Percentiles rank a stretch among this genome's conserved stretches.
phyloP scores from a whole-genome alignment of 2,329 filamentous ascomycete genomes.

The Botrytis porri region DNA sequence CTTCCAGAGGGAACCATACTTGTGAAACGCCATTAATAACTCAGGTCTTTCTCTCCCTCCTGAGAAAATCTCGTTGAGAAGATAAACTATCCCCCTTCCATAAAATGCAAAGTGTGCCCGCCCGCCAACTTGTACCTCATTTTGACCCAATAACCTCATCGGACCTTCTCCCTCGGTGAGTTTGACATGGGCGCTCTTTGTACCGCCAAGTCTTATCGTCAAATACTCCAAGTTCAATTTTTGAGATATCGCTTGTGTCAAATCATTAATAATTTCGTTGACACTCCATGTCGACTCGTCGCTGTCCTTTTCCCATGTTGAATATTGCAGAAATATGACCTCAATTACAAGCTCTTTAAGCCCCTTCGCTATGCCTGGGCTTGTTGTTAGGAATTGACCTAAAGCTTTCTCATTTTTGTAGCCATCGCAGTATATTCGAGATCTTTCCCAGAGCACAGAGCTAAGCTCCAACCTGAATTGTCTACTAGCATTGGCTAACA shows the following conservation, averaged over 20 bases:
- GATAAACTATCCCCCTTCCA: neutral
- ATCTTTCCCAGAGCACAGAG: neutral
- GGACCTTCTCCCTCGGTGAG: neutral
- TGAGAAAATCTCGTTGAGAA: neutral
- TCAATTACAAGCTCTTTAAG: neutral
- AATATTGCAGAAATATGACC: rapidly evolving
- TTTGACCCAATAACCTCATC: neutral
- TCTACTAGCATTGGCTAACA: rapidly evolving
- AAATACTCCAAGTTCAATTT: neutral
- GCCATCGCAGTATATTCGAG: neutral
- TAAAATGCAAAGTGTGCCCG: neutral
- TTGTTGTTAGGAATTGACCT: neutral
- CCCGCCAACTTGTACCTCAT: neutral
- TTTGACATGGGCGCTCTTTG: neutral
- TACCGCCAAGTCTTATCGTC: neutral
- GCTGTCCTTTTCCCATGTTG: no score
- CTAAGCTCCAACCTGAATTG: neutral
- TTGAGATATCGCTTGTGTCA: neutral
- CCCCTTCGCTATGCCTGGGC: neutral
- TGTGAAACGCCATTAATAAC: neutral
- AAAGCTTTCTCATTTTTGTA: neutral
- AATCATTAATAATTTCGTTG: rapidly evolving
- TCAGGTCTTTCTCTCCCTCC: neutral
- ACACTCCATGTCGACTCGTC: neutral
- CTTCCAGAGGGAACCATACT: neutral